Conservation (phyloP, 495 filamentous ascomycete species). For the Aspergillus olivimuriae region DNA sequence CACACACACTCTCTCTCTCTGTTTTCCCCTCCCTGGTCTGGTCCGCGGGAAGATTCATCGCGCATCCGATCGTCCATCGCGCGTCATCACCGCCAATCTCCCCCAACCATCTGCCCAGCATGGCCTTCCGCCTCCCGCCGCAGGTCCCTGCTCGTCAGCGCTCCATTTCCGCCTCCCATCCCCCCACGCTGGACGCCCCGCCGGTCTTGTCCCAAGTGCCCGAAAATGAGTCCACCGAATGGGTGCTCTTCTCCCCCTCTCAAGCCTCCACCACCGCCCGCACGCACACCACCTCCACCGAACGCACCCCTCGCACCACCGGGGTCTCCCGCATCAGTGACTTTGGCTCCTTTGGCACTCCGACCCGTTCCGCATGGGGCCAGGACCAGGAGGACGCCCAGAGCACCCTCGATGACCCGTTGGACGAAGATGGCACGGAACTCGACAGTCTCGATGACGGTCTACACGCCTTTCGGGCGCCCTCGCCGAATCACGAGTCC, state of each 20-base stretch:
- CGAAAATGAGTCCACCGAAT: slow-evolving; percentile 75
- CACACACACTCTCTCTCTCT: no score
- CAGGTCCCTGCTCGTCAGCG: slow-evolving; percentile 56
- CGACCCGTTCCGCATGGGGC: slow-evolving; percentile 41
- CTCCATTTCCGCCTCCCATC: slow-evolving; percentile 45
- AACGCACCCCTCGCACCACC: slow-evolving; percentile 62
- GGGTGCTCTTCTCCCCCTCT: slow-evolving; percentile 88
- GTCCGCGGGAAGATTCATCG: no score
- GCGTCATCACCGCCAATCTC: slow-evolving; percentile 12
- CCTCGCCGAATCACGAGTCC: slow-evolving; percentile 48
- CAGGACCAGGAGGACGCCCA: slow-evolving; percentile 47
- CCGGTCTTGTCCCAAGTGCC: slow-evolving; percentile 29
- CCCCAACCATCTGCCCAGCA: slow-evolving; percentile 24
- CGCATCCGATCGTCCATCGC: no score
- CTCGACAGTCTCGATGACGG: slow-evolving; percentile 89
- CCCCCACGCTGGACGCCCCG: slow-evolving; percentile 30
- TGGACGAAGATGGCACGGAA: slow-evolving; percentile 63
- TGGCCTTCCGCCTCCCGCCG: slow-evolving; percentile 81
- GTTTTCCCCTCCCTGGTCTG: no score
- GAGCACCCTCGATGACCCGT: slow-evolving; percentile 42
- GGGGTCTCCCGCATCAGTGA: slow-evolving; percentile 75
- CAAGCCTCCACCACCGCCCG: slow-evolving; percentile 52
- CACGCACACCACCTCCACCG: slow-evolving; percentile 66
- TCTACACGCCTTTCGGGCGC: slow-evolving; percentile 73
- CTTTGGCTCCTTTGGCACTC: slow-evolving; percentile 74